Evolutionary conservation across 2,329 filamentous ascomycete genomes (phyloP).

Genomic region (Venturia pyrina): DNA sequence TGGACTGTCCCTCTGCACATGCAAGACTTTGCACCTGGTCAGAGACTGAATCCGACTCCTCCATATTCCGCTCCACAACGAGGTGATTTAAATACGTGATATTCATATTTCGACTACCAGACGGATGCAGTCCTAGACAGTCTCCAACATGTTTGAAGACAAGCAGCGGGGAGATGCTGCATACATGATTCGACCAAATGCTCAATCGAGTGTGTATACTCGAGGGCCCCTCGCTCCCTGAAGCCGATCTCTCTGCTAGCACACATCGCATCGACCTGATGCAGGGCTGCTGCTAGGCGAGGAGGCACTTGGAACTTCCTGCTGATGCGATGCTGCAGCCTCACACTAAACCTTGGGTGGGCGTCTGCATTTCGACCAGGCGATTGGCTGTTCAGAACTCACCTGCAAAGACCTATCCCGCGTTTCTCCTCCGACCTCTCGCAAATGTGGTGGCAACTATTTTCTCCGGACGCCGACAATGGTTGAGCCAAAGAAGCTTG

Average conservation of each 20-base stretch:
- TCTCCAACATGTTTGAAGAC: background rate
- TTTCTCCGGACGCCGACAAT: background rate
- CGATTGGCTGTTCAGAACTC: background rate
- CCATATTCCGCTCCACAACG: background rate
- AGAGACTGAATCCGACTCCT: background rate
- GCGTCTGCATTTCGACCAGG: background rate
- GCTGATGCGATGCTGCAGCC: background rate
- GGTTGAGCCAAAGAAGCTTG: background rate
- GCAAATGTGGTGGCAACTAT: conserved; percentile 2
- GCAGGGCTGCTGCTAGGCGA: conserved; percentile 1
- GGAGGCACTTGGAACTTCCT: background rate
- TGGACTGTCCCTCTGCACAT: background rate
- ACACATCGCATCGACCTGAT: background rate
- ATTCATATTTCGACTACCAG: background rate
- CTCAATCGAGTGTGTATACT: background rate
- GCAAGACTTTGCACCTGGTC: background rate
- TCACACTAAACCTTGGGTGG: background rate
- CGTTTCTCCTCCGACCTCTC: background rate
- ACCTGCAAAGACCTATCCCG: background rate
- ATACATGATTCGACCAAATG: background rate
- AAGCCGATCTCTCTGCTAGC: background rate
- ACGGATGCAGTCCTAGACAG: background rate
- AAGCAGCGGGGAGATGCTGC: background rate
- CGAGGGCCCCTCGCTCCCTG: background rate
- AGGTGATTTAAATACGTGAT: background rate